phyloP scores from a whole-genome alignment of 1,139 yeast species.

The Zhuliangozyma blackwelliae region DNA sequence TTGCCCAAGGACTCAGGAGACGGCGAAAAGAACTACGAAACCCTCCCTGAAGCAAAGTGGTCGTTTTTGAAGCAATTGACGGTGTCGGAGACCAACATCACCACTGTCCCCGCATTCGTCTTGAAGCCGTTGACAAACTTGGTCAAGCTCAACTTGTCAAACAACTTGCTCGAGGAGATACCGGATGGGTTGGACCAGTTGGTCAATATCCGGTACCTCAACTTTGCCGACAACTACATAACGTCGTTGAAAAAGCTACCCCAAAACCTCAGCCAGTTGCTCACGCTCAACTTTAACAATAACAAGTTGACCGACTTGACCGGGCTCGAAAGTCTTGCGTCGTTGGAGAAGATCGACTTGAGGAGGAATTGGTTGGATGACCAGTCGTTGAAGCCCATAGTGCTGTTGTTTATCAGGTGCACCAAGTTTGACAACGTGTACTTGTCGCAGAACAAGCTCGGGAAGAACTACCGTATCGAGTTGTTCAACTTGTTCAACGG shows the following conservation, averaged over 20 bases:
- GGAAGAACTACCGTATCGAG: slow-evolving; percentile 49
- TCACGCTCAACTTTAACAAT: slow-evolving; percentile 53
- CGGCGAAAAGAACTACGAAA: slow-evolving; percentile 14
- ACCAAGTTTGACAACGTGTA: slow-evolving; percentile 29
- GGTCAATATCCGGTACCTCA: slow-evolving; percentile 47
- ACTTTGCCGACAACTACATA: slow-evolving; percentile 53
- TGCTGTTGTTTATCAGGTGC: slow-evolving; percentile 31
- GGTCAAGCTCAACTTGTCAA: slow-evolving; percentile 55
- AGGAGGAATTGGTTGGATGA: slow-evolving; percentile 45
- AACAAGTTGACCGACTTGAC: slow-evolving; percentile 43
- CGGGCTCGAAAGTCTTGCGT: slow-evolving; percentile 45
- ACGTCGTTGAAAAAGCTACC: slow-evolving; percentile 39
- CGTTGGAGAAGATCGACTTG: slow-evolving; percentile 53
- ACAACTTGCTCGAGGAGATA: slow-evolving; percentile 44
- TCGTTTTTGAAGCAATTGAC: slow-evolving; percentile 52
- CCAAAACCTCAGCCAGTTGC: slow-evolving; percentile 33
- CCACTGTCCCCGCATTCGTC: slow-evolving; percentile 38
- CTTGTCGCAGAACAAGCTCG: slow-evolving; percentile 44
- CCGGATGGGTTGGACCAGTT: slow-evolving; percentile 54
- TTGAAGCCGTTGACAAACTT: slow-evolving; percentile 49
- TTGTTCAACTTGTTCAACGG: slow-evolving; percentile 54
- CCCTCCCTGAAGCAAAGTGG: slow-evolving; percentile 48
- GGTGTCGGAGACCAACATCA: slow-evolving; percentile 51
- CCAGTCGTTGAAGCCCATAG: slow-evolving; percentile 30
- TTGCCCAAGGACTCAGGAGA: slow-evolving; percentile 18